Conservation (phyloP, 108 stramenopile species). For the Cyclotella atomus region DNA sequence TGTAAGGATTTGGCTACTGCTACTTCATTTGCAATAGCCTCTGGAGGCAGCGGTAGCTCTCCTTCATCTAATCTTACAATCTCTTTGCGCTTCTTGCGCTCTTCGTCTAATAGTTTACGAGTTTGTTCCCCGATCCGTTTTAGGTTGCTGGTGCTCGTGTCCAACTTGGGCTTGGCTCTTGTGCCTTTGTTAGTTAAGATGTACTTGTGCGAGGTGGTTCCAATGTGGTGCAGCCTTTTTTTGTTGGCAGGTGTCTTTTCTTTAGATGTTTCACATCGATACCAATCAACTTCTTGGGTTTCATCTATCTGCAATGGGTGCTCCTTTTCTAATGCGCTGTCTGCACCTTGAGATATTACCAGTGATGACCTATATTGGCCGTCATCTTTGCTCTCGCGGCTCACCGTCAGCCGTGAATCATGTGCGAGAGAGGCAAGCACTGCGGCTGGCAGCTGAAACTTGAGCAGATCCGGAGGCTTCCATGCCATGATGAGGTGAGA, state of each 20-base stretch:
- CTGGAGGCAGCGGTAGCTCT: not conserved
- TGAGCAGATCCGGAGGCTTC: not conserved
- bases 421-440: not conserved
- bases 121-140: conserved; percentile 3
- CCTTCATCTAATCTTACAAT: not conserved
- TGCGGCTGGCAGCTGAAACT: not conserved
- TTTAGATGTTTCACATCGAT: not conserved
- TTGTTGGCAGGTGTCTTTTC: not conserved
- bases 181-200: not conserved
- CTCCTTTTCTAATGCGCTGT: too few relatives aligned
- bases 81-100: conserved; percentile 12
- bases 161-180: not conserved
- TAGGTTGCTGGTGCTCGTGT: not conserved
- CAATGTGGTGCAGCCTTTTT: too few relatives aligned
- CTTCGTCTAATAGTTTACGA: not conserved
- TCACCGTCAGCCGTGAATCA: not conserved
- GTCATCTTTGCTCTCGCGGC: not conserved
- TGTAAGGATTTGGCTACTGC: not conserved
- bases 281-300: not conserved
- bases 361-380: not conserved
- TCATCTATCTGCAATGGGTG: not conserved
- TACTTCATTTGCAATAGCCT: not conserved
- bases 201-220: too few relatives aligned
- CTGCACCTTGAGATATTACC: not conserved
- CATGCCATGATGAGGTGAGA: not conserved